A percentile compares a stretch with the other conserved stretches of the same genome.
Evolutionary conservation across 257 asterid species (phyloP).

Genomic region (Fraxinus anomala): DNA sequence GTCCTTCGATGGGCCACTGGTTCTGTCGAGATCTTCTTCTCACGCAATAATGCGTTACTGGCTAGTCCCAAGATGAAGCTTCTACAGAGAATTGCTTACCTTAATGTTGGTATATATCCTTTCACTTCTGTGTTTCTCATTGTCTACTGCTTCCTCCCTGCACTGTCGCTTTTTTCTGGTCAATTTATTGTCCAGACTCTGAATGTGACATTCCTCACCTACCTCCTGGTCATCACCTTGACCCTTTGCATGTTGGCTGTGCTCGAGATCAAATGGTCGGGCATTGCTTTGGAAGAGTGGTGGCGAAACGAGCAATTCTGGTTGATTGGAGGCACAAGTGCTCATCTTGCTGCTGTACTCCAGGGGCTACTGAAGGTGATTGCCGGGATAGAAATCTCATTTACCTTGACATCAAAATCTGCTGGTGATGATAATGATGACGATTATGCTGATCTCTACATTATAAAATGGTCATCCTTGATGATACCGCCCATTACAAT

Average conservation of each 20-base stretch:
- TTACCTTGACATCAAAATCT: constrained; percentile 20
- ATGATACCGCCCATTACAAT: constrained; percentile 26
- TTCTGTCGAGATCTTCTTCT: constrained; percentile 24
- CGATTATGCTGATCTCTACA: constrained; percentile 19
- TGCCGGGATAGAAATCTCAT: constrained; percentile 23
- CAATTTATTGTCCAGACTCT: constrained; percentile 23
- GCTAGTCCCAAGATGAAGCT: constrained; percentile 23
- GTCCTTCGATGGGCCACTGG: constrained; percentile 29
- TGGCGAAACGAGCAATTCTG: constrained; percentile 26
- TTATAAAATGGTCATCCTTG: constrained; percentile 21
- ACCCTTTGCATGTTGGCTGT: constrained; percentile 23
- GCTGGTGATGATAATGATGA: constrained; percentile 21
- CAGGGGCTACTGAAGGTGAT: constrained; percentile 25
- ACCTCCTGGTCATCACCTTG: constrained; percentile 15
- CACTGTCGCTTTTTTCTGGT: constrained; percentile 19
- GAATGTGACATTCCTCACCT: constrained; percentile 18
- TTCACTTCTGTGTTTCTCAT: constrained; percentile 20
- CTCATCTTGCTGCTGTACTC: constrained; percentile 25
- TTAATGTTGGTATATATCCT: constrained; percentile 22
- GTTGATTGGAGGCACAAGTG: constrained; percentile 27
- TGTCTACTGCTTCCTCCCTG: constrained; percentile 24
- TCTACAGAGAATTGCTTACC: constrained; percentile 22
- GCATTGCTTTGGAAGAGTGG: constrained; percentile 26
- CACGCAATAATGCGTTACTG: constrained; percentile 19
- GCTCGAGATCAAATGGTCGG: constrained; percentile 26